phyloP scores from a whole-genome alignment of 2,329 filamentous ascomycete species.

The Fusarium annulatum region DNA sequence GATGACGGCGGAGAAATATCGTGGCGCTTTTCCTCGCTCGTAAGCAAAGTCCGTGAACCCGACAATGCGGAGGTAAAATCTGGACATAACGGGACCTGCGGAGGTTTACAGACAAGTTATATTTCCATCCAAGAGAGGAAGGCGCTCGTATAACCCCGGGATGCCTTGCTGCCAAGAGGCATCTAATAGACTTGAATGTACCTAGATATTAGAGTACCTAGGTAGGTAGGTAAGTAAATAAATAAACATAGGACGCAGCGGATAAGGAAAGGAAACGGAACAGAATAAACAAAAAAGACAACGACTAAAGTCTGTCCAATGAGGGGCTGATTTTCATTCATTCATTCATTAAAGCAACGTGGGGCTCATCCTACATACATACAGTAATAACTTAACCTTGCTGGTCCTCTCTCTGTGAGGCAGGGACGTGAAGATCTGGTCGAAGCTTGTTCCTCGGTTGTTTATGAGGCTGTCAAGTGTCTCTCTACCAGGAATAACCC shows the following conservation, averaged over 20 bases:
- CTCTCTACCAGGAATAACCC: not conserved
- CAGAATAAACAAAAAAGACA: not conserved
- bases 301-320: not conserved
- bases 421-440: constrained; percentile 28
- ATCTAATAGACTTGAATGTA: not conserved
- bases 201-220: not conserved
- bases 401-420: constrained; percentile 23
- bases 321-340: constrained; percentile 3
- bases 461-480: not conserved
- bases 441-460: constrained; percentile 20
- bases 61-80: constrained; percentile 31
- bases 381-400: not conserved
- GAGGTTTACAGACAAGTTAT: constrained; percentile 9
- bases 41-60: constrained; percentile 41
- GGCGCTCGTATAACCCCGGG: constrained; percentile 5
- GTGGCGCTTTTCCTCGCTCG: constrained; percentile 37
- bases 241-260: not conserved
- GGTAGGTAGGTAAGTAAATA: not conserved
- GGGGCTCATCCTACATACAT: constrained; percentile 11
- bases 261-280: not conserved
- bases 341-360: constrained; percentile 13
- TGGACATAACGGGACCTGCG: constrained; percentile 26
- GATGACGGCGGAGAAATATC: constrained; percentile 4
- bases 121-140: constrained; percentile 31
- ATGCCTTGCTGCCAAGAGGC: not conserved